Evolutionary conservation across 225 moss, liverwort and hornwort species (phyloP), one percentile per base, ranked within the genome.

Genomic region (Anthoceros angustus): DNA sequence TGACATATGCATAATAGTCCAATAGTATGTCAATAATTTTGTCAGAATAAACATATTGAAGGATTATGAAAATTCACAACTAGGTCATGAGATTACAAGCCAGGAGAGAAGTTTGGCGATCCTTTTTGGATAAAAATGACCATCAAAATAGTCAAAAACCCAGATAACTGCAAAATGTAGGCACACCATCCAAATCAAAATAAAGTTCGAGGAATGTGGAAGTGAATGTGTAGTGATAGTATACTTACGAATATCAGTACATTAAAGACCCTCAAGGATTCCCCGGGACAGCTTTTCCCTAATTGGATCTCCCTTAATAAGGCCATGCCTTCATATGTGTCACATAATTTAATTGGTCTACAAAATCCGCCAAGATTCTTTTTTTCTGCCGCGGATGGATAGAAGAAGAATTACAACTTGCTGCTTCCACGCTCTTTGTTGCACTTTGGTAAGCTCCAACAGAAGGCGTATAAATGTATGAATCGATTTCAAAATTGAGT

Each of bases 231-330:
- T 48, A 48, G 46, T 32, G 32, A 18, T 48, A 6, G 23, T 55
- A 12, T 20, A 8, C 10, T 55, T 55, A 55, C 55, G 14, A 55
- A 55, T 18, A 55, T 55, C 0, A 55, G 55, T 23, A 55, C 23
- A 23, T 55, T 55, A 12, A 55, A 23, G n/a, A 55, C 18, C n/a
- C 23, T 55, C 7, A 15, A 7, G 7, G 55, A 55, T 55, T 55
- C 55, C 18, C 8, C 55, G 0, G 55, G n/a, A 12, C 55, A 55
- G n/a, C 23, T 55, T 20, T 55, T 55, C 14, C n/a, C 23, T 23
- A 55, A 55, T 55, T 55, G 55, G n/a, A 55, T 23, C n/a, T 55
- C 55, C n/a, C 55, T 55, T 23, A 55, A 55, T 23, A 55, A 55
- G 0, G 55, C 55, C 55, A 55, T 55, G 12, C 10, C 55, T 20